These are phyloP conservation scores for Sungouiozyma intestinalis DNA, from an alignment of 805 yeast genomes.

Conservation along the genomic window DNA sequence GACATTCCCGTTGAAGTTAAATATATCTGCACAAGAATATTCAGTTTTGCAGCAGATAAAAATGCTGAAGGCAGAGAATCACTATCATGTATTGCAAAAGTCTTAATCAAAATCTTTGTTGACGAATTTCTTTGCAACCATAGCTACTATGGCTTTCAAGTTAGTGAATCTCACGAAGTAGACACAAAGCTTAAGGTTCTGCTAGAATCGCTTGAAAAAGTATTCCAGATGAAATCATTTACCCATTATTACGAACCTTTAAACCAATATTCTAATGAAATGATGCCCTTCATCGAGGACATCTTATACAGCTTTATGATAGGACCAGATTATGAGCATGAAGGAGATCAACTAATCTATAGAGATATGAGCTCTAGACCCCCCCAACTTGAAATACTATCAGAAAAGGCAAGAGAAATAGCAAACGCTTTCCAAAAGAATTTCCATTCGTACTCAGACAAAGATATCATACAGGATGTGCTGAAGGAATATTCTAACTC, in stretches of 20 bases:
- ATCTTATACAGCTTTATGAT: conserved; percentile 18
- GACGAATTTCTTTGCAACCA: conserved; percentile 17
- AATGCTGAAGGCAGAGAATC: conserved; percentile 62
- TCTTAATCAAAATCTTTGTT: conserved; percentile 19
- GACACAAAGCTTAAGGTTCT: conserved; percentile 13
- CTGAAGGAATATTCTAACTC: conserved; percentile 30
- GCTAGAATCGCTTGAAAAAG: conserved; percentile 14
- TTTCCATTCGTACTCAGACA: conserved; percentile 36
- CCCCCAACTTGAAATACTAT: conserved; percentile 14
- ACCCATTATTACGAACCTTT: conserved; percentile 25
- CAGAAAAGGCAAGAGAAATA: conserved; percentile 31
- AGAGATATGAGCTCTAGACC: conserved; percentile 22
- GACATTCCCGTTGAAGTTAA: conserved; percentile 48
- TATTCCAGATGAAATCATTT: conserved; percentile 22
- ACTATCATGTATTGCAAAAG: conserved; percentile 40
- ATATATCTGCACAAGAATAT: conserved; percentile 42
- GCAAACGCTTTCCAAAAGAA: conserved; percentile 35
- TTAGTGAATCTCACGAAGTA: conserved; percentile 1
- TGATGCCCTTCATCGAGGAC: conserved; percentile 18
- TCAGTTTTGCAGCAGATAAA: conserved; percentile 30
- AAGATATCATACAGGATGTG: conserved; percentile 44
- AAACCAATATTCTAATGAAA: conserved; percentile 26
- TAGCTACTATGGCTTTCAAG: conserved; percentile 16
- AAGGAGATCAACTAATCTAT: conserved; percentile 22
- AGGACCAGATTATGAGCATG: conserved; percentile 23